Percentiles rank a stretch among this genome's conserved stretches.
These are phyloP conservation scores for Canavalia ensiformis DNA, from an alignment of 306 rosid genomes.

Conservation along the genomic window DNA sequence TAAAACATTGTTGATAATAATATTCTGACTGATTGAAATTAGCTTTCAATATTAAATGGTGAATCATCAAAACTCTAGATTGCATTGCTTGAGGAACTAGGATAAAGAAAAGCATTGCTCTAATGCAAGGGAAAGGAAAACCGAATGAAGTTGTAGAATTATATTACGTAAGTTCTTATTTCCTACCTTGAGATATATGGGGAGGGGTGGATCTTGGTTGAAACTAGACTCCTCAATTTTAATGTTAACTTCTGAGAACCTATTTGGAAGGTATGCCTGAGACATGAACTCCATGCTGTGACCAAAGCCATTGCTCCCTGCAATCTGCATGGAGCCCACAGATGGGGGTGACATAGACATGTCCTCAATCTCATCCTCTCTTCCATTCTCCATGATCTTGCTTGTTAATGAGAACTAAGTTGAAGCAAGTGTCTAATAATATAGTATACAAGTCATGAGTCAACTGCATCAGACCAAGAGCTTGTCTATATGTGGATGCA, in stretches of 20 bases:
- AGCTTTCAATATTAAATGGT: constrained; percentile 11
- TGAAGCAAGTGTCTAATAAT: constrained; percentile 40
- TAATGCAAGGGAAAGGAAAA: background rate
- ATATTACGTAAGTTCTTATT: background rate
- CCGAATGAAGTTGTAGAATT: constrained; percentile 7
- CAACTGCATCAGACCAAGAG: constrained; percentile 63
- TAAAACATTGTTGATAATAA: background rate
- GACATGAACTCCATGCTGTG: constrained; percentile 87
- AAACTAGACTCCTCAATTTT: constrained; percentile 50
- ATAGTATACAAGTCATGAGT: constrained; percentile 43
- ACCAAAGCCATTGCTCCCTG: constrained; percentile 81
- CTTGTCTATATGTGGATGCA: constrained; percentile 59
- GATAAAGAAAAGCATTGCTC: background rate
- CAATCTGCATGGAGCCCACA: constrained; percentile 75
- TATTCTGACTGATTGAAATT: constrained; percentile 7
- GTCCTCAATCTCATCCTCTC: constrained; percentile 78
- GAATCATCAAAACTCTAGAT: background rate
- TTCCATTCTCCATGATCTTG: constrained; percentile 71
- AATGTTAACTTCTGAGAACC: constrained; percentile 72
- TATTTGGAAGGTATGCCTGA: constrained; percentile 69
- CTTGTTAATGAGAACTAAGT: constrained; percentile 14
- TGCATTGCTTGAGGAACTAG: constrained; percentile 12
- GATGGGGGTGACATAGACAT: constrained; percentile 75
- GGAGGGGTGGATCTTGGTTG: constrained; percentile 72
- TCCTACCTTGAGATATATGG: constrained; percentile 85